Conservation (phyloP, 108 stramenopile species). For the Ochromonas danica region DNA sequence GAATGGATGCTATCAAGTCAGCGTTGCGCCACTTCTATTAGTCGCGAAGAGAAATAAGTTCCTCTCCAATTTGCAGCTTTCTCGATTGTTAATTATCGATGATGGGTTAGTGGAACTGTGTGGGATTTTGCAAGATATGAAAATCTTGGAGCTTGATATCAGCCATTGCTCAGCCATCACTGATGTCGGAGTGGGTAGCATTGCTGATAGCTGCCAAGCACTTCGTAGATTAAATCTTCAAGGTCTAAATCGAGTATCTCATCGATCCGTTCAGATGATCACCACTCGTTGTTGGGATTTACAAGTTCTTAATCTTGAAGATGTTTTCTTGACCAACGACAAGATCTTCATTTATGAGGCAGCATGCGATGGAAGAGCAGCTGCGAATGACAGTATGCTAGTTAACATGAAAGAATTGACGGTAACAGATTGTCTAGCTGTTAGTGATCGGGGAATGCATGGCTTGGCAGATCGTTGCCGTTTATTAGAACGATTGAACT, state of each 20-base stretch:
- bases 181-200: neutral
- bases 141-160: neutral
- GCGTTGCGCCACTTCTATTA: neutral
- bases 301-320: constrained; percentile 1
- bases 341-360: neutral
- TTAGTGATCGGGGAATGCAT: neutral
- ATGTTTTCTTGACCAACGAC: neutral
- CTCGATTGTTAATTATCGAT: neutral
- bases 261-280: neutral
- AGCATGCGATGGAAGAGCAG: neutral
- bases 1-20: neutral
- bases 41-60: neutral
- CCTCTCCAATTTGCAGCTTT: neutral
- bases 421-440: neutral
- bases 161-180: neutral
- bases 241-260: neutral
- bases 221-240: neutral
- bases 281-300: constrained; percentile 1
- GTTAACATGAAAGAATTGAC: neutral
- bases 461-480: neutral
- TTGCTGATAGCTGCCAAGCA: neutral
- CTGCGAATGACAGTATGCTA: neutral
- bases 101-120: neutral
- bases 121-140: neutral
- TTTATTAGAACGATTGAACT: neutral